These are phyloP conservation scores for Euphorbia tirucalli DNA, from an alignment of 345 rosid genomes.

Conservation along the genomic window DNA sequence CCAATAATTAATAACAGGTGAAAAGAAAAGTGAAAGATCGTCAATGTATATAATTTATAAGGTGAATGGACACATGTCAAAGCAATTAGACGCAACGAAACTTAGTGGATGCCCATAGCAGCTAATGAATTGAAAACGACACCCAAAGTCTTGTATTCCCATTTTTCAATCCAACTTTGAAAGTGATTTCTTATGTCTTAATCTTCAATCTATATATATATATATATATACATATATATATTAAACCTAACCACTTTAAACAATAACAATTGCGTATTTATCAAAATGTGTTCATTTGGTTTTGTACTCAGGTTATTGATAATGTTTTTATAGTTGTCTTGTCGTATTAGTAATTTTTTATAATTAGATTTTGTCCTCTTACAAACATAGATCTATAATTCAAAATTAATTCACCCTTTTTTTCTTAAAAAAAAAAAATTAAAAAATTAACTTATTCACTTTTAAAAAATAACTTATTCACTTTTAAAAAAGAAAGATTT, in stretches of 20 bases:
- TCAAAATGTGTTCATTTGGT: neutral
- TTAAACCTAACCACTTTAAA: neutral
- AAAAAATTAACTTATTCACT: too few species aligned
- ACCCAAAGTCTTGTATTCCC: constrained; percentile 18
- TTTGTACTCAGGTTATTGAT: too few species aligned
- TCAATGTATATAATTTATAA: neutral
- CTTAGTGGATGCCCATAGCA: constrained; percentile 15
- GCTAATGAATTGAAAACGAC: constrained; percentile 24
- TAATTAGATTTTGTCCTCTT: too few species aligned
- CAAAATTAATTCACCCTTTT: too few species aligned
- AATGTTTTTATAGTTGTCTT: too few species aligned
- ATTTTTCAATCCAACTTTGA: constrained; percentile 17
- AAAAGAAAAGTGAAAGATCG: too few species aligned
- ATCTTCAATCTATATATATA: neutral
- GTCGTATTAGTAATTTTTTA: neutral
- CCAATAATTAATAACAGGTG: too few species aligned
- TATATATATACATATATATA: too few species aligned
- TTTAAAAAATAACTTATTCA: too few species aligned
- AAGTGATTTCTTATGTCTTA: constrained; percentile 17
- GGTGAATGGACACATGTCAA: constrained; percentile 15
- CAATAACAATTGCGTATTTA: constrained; percentile 1
- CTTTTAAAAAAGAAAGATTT: too few species aligned
- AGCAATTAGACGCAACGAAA: constrained; percentile 7
- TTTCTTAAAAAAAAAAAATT: too few species aligned
- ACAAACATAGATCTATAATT: too few species aligned